Evolutionary conservation across 441 rosid genomes (phyloP), one percentile per base, ranked within the genome.

Genomic region (Erodium texanum): DNA sequence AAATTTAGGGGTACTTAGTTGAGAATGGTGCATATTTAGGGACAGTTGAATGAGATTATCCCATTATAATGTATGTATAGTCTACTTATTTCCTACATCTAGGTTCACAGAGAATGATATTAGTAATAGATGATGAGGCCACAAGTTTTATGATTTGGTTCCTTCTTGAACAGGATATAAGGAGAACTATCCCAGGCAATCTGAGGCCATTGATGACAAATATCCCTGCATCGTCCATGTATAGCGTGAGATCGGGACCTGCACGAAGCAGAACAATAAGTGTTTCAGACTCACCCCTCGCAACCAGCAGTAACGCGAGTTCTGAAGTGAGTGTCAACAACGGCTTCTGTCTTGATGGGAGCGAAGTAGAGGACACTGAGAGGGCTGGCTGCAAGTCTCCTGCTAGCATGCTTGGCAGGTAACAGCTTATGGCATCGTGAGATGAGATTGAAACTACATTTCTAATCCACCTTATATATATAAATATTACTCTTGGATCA

Each of bases 211-310:
- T 93, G 74, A 90, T 90, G 97, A 89, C 96, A 1, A 93, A 90
- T 74, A 90, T 93, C 72, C 98, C 98, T 32, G 98, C 96, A 72
- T 93, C 98, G 19, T 93, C 96, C 69, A 86, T 93, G 96, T 93
- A 90, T 76, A 93, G 97, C 65, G 96, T 90, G 80, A 90, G 98
- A 78, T 87, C 97, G 62, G 97, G 95, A 67, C 86, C 87, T 68
- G 52, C 87, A 69, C 77, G 88, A 69, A 82, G 86, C 78, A 81
- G 89, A 76, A 85, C 92, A 1, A 29, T 85, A 70, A 89, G 93
- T 61, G 92, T 86, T 24, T 79, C 88, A 12, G 97, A 87, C 74
- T 94, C 99, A 5, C 99, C 99, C 54, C 77, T 87, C 19, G 97
- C 96, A 63, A 94, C 96, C 19, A 94, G 97, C 83, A 94, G 99